Base-by-base conservation (phyloP, 148 eudicot species). In the Vaccinium corymbosum region DNA sequence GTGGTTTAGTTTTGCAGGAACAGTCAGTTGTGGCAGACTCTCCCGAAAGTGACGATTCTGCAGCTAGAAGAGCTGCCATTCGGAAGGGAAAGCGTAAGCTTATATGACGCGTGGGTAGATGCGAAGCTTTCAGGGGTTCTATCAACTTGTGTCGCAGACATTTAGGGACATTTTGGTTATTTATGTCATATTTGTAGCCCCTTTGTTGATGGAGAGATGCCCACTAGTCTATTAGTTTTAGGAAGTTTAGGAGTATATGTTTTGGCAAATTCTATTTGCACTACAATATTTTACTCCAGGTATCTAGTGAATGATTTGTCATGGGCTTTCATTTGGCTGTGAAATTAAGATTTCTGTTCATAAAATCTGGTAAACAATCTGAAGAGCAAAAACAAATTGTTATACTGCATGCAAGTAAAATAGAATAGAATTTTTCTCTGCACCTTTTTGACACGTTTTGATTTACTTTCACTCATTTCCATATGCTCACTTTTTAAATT, bases 1-100 rank as follows among this genome's bases (percentile, higher is more conserved):
- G 98, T 11, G 99, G 99, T 78, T 89, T 91, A 76, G 95, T 94
- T 73, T 64, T 93, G 80, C 99, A 91, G 85, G 98, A 94, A 79
- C 95, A 93, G 76, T 42, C 83, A 1, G 86, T 94, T 42, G 94
- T 92, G 35, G 93, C 88, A 83, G 95, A 94, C 82, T 91, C 98
- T 14, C 95, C 97, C 14, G 91, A 92, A 81, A 83, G 89, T 42
- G 90, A 89, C 22, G 87, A 90, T 29, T 79, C 78, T 61, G 82
- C 79, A 82, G 80, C 85, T 20, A 84, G 91, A 61, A 83, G 90
- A 50, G 87, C 89, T 78, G 91, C 89, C 16, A 88, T 90, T 76
- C 88, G 94, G n/a, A 91, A 85, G 72, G 90, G 90, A 6, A 93
- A 89, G 84, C 90, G 94, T 51, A 92, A 89, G 82, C 70, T 89